Base-by-base conservation (phyloP, 169 alveolate species). In the Cystoisospora suis region DNA sequence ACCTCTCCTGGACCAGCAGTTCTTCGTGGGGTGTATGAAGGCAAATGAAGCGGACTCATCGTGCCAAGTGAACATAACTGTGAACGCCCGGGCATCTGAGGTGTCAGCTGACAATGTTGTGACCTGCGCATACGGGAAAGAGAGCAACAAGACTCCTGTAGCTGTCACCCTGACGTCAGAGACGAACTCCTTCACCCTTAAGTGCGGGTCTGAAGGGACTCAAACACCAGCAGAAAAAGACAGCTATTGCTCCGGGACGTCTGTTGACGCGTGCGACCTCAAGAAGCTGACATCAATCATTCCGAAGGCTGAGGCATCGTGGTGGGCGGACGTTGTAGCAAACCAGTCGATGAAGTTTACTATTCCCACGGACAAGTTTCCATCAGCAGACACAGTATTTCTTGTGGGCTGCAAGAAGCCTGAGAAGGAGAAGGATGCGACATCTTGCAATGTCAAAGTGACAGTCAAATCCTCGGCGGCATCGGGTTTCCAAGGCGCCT, bases 371-470 rank as follows among this genome's bases (percentile, higher is more conserved):
- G 34, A 36, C 20, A 44, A 65, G 45, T n/a, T 65, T n/a, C 77
- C 77, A 4, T 36, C 9, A n/a, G 42, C 36, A n/a, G 77, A 65
- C 42, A 15, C 6, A 44, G 20, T 1, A 12, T 27, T 65, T n/a
- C 40, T 23, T n/a, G 40, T 65, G 77, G 77, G 77, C 77, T 65
- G 77, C 77, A n/a, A n/a, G n/a, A n/a, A n/a, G n/a, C n/a, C n/a
- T n/a, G n/a, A n/a, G n/a, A n/a, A n/a, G n/a, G n/a, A n/a, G n/a
- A n/a, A n/a, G n/a, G n/a, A n/a, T n/a, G n/a, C n/a, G n/a, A n/a
- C n/a, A n/a, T n/a, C n/a, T n/a, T n/a, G n/a, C n/a, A n/a, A n/a
- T n/a, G n/a, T n/a, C n/a, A n/a, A n/a, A n/a, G n/a, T n/a, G n/a
- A n/a, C n/a, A n/a, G n/a, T n/a, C n/a, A n/a, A n/a, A n/a, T n/a